Percentiles rank a stretch among this genome's conserved stretches.
Conservation (phyloP, 192 early-diverging fungal genomes). For the Coemansia sp. region DNA sequence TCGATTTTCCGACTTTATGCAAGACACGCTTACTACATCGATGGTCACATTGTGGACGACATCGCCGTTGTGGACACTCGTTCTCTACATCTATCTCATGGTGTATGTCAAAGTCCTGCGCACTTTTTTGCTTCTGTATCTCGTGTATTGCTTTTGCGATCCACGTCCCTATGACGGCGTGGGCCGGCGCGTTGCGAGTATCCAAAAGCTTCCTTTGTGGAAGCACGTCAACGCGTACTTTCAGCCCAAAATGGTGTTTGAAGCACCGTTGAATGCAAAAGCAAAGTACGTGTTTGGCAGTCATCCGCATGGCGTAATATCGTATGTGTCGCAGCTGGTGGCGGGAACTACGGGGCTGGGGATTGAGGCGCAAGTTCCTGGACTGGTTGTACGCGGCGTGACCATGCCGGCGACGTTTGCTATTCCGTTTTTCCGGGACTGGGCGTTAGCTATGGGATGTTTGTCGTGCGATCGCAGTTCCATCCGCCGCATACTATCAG, state of each 20-base stretch:
- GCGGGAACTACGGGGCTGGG: conserved; percentile 81
- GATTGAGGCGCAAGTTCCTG: conserved; percentile 74
- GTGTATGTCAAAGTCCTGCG: conserved; percentile 56
- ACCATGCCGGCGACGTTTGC: conserved; percentile 84
- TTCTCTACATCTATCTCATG: conserved; percentile 66
- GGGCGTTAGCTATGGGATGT: conserved; percentile 75
- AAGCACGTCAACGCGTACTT: conserved; percentile 78
- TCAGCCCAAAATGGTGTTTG: conserved; percentile 76
- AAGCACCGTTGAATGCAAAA: conserved; percentile 76
- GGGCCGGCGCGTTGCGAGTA: conserved; percentile 59
- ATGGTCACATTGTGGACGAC: conserved; percentile 49
- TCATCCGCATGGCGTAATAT: conserved; percentile 91
- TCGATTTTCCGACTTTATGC: conserved; percentile 19
- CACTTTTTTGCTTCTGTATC: conserved; percentile 68
- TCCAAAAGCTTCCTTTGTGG: conserved; percentile 66
- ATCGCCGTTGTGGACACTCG: conserved; percentile 37
- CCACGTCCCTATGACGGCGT: conserved; percentile 73
- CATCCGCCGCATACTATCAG: conserved; percentile 77
- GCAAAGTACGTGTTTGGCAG: conserved; percentile 89
- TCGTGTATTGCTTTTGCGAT: conserved; percentile 75
- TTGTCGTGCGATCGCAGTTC: conserved; percentile 74
- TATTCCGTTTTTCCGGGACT: conserved; percentile 84
- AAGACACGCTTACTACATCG: conserved; percentile 37
- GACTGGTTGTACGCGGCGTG: conserved; percentile 74
- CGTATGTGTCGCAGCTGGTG: conserved; percentile 76